Base-by-base conservation (phyloP, 768 basidiomycete genomes). In the Mycena rebaudengoi region DNA sequence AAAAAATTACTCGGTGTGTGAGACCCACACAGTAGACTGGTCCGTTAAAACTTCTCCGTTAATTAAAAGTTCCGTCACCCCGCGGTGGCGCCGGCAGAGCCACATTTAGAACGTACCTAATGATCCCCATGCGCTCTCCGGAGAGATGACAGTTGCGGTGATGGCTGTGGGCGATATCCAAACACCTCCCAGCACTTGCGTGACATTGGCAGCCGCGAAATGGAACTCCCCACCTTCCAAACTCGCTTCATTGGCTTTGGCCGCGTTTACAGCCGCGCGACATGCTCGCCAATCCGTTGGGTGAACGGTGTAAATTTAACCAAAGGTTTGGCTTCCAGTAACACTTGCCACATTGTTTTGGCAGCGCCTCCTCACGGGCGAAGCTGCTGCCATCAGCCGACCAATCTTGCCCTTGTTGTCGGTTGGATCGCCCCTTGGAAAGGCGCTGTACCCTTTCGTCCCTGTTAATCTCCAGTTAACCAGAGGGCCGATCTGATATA, bases 41-140 rank as follows among this genome's bases (percentile, higher is more conserved):
- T n/a, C n/a, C n/a, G n/a, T n/a, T n/a, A n/a, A n/a, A n/a, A n/a
- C n/a, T n/a, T n/a, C n/a, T n/a, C n/a, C n/a, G n/a, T n/a, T n/a
- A n/a, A n/a, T n/a, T n/a, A n/a, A n/a, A n/a, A n/a, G n/a, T n/a
- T n/a, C n/a, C n/a, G n/a, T n/a, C n/a, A n/a, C n/a, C n/a, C n/a
- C n/a, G n/a, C n/a, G n/a, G n/a, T n/a, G n/a, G n/a, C n/a, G n/a
- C n/a, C n/a, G n/a, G n/a, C n/a, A n/a, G n/a, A n/a, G n/a, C n/a
- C n/a, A n/a, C n/a, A n/a, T n/a, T n/a, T n/a, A n/a, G n/a, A n/a
- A n/a, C n/a, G n/a, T n/a, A n/a, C n/a, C n/a, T n/a, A n/a, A n/a
- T n/a, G n/a, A n/a, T n/a, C 41, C 29, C 55, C 13, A 58, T 58
- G 4, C 39, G 62, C 13, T 5, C 37, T 18, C 50, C 55, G 62